Evolutionary conservation across 306 rosid species (phyloP), one percentile per base, ranked within the genome.

Genomic region (Prunus campanulata): DNA sequence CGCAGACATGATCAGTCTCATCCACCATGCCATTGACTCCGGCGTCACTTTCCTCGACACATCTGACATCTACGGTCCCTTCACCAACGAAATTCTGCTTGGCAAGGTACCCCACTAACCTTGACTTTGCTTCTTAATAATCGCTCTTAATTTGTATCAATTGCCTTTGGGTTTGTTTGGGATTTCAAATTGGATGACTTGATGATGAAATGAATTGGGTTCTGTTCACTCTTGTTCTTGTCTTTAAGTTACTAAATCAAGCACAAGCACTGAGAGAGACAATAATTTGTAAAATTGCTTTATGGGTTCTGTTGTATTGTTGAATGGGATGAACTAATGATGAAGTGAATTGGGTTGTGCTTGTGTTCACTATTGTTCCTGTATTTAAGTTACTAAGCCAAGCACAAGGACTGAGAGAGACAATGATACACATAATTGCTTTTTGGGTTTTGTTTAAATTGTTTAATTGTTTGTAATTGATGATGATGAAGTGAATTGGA

Each of bases 41-140:
- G 97, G 90, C 35, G 88, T 93, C 70, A 89, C 94, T 6, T 85
- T 86, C 79, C 89, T 90, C 44, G 96, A 93, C 69, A 86, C 91
- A 13, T 74, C 94, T 35, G 93, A 93, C 46, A 0, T 85, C 15
- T 90, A 86, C 64, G 96, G 93, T 0, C 96, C 91, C 16, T 46
- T 69, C 63, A 86, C 96, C 81, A 86, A 90, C 39, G 93, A 90
- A 67, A 22, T 88, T 25, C 93, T 90, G 6, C 30, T 90, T 6
- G 88, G 91, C 65, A 88, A 85, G 87, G 93, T 80, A 2, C 0
- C 50, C 14, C 8, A 18, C 9, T 18, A 10, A 48, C 20, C 19
- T 52, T 18, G 59, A 52, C 20, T 52, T 15, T 16, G 59, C 59
- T 1, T 52, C 14, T 47, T 47, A 9, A 5, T 49, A 11, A 18